Percentiles rank a stretch among this genome's conserved stretches.
These are phyloP conservation scores for Wallacemonas rigidus DNA, from an alignment of 208 protist genomes.

Conservation along the genomic window DNA sequence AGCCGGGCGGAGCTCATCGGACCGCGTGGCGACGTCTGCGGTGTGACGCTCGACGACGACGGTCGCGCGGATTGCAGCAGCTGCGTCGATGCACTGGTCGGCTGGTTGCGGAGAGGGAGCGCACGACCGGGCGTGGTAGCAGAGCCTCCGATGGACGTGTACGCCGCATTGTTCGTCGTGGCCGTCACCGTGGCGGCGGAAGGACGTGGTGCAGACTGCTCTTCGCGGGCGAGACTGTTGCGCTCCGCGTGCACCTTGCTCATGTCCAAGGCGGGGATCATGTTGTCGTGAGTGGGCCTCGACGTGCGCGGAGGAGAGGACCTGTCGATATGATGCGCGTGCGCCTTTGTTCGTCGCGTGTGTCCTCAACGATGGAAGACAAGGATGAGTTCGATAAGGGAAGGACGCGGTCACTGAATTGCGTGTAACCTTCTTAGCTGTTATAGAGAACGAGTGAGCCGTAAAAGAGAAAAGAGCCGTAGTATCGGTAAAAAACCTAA, in stretches of 20 bases:
- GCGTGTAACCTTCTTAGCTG: background rate
- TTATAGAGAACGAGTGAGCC: too few relatives aligned
- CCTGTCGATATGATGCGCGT: background rate
- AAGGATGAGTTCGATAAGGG: background rate
- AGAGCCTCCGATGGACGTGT: background rate
- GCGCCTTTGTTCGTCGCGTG: background rate
- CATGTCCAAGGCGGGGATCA: conserved; percentile 59
- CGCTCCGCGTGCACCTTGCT: conserved; percentile 20
- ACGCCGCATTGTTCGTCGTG: conserved; percentile 10
- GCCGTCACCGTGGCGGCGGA: background rate
- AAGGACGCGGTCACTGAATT: background rate
- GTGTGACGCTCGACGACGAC: conserved; percentile 14
- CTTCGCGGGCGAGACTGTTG: conserved; percentile 4
- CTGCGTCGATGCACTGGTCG: conserved; percentile 11
- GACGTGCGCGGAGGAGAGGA: background rate
- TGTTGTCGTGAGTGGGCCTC: conserved; percentile 13
- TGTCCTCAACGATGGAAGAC: background rate
- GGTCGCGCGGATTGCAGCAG: conserved; percentile 12
- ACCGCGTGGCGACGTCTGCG: conserved; percentile 6
- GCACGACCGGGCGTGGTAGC: conserved; percentile 27
- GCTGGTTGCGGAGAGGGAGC: conserved; percentile 10
- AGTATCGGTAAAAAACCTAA: too few relatives aligned
- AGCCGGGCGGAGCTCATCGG: conserved; percentile 28
- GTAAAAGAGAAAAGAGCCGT: too few relatives aligned
- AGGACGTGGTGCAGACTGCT: conserved; percentile 5